These are phyloP conservation scores for Neoboletus subvelutipes DNA, from an alignment of 768 basidiomycete genomes.

Conservation along the genomic window DNA sequence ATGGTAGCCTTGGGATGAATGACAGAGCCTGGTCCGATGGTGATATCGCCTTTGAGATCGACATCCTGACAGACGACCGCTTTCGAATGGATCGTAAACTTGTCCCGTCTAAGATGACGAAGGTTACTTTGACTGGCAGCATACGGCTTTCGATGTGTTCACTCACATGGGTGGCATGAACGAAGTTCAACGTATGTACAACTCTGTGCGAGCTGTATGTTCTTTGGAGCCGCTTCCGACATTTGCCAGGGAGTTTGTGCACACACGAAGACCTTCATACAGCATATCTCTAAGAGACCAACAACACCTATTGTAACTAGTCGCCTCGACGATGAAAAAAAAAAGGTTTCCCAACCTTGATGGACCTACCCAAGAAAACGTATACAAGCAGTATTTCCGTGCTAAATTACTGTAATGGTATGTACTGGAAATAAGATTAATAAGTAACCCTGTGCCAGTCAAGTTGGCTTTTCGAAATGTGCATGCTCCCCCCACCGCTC, in stretches of 20 bases:
- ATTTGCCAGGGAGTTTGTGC: neutral
- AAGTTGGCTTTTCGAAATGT: constrained; percentile 31
- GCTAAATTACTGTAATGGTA: constrained; percentile 9
- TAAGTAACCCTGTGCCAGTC: constrained; percentile 19
- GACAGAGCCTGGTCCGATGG: constrained; percentile 87
- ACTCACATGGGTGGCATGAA: constrained; percentile 34
- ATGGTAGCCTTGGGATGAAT: constrained; percentile 95
- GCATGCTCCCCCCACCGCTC: constrained; percentile 40
- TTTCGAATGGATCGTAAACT: constrained; percentile 86
- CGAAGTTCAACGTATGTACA: neutral
- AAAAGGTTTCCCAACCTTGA: neutral
- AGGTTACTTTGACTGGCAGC: neutral
- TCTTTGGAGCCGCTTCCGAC: neutral
- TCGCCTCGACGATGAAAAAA: too few species aligned
- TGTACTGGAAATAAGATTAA: constrained; percentile 18
- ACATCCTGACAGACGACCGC: constrained; percentile 92
- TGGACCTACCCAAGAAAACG: constrained; percentile 2
- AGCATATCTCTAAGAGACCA: too few species aligned
- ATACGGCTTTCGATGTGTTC: neutral
- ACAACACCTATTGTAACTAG: too few species aligned
- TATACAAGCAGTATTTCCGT: constrained; percentile 20
- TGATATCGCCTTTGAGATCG: constrained; percentile 92
- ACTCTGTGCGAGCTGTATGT: neutral
- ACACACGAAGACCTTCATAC: neutral
- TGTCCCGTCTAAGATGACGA: constrained; percentile 64